Base-by-base conservation (phyloP, 306 rosid species). In the Alnus glutinosa region DNA sequence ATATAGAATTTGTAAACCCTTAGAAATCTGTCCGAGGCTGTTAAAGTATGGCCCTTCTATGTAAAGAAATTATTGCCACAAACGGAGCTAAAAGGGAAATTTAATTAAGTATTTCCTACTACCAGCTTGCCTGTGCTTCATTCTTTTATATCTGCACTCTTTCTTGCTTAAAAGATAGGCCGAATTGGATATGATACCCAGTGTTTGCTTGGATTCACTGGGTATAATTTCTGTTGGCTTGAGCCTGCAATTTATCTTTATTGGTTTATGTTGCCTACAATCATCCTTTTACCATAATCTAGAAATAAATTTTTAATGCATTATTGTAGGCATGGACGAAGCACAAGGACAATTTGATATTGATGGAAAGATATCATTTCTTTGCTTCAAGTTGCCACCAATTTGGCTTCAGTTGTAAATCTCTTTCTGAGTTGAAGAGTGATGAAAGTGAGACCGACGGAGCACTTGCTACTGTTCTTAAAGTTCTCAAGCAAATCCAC, bases 321-420 rank as follows among this genome's bases (percentile, higher is more conserved):
- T 74, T 85, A 72, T 79, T 86, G 83, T 79, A 96, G 97, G 97
- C 97, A 28, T 96, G 99, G 98, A 76, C 83, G 75, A 90, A 88
- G 89, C 97, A 95, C 82, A 91, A 83, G 73, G 88, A 90, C 8
- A 96, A 96, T 79, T 81, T 96, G 51, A 87, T 93, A 74, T 59
- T 93, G 83, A 93, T 96, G 94, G 98, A 96, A 77, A 91, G 97
- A 86, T 96, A 93, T 75, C 98, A 93, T 86, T 96, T 89, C 80
- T 96, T 96, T 52, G 82, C 89, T 57, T 93, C 99, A n/a, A 96
- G 99, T 81, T 88, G 93, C 74, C 87, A 75, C 23, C 98, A 93
- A 74, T 96, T 88, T 81, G 94, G 94, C 47, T 90, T 87, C 79
- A 72, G 75, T 64, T 96, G 98, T 72, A 82, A 86, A 80, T 93